Evolutionary conservation across 2,329 filamentous ascomycete species (phyloP), one percentile per base, ranked within the genome.

Genomic region (Berkeleyomyces basicola): DNA sequence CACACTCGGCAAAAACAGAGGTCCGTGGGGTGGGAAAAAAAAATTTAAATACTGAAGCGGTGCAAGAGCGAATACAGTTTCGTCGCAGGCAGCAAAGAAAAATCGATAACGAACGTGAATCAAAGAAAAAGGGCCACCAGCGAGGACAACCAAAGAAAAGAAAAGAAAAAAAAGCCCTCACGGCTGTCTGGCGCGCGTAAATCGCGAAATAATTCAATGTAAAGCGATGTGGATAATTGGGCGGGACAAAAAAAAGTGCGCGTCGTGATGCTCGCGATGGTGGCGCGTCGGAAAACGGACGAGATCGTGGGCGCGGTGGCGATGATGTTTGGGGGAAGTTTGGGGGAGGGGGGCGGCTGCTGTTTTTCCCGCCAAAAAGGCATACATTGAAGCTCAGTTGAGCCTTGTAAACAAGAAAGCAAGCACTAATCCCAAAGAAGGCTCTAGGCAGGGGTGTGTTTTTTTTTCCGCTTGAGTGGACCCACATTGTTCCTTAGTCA

Each of bases 311-410:
- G 33, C 14, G 39, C 23, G 31, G 49, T 63, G 37, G 39, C 53
- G 58, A 55, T 64, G 62, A 60, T 64, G 62, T 64, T 64, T 61
- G 62, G 59, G 62, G 58, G 47, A 64, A 64, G 59, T 64, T 61
- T 42, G 42, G 33, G 58, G 58, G 62, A 64, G 62, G 62, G 62
- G 61, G 58, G 59, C 49, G 49, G 59, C 44, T 39, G 33, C 36
- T 9, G 47, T 61, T 61, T 61, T 64, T 58, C 58, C 47, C 49
- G 58, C 40, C 49, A 58, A 58, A 58, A 33, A 36, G 49, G 16
- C 33, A 55, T 37, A 36, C 51, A 51, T 63, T 60, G 61, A 59
- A 59, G 44, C 46, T 47, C n/a, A 51, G 42, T 63, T 60, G 57
- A 46, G 61, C 53, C 57, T 43, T 62, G 57, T 59, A 60, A 59